These are phyloP conservation scores for Sonneratia alba DNA, from an alignment of 345 rosid species.

Conservation along the genomic window DNA sequence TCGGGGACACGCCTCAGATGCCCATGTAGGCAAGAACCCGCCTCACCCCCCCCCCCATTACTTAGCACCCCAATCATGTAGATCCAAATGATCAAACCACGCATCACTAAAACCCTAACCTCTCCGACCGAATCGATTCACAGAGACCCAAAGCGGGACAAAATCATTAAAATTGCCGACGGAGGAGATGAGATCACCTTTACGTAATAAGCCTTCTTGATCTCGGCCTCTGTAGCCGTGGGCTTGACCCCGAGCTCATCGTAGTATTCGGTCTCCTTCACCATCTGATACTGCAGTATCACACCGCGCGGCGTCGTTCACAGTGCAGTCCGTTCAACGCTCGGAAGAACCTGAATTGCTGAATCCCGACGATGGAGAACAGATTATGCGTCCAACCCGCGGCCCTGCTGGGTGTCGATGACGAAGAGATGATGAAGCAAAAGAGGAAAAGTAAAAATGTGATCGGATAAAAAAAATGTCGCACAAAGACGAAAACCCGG, in stretches of 20 bases:
- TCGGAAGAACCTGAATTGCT: neutral
- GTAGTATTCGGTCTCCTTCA: conserved; percentile 85
- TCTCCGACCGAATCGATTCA: neutral
- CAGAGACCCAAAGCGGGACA: neutral
- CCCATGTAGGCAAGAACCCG: neutral
- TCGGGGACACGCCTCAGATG: neutral
- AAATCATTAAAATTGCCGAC: neutral
- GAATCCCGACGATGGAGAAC: neutral
- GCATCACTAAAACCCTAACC: conserved; percentile 1
- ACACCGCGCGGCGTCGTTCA: neutral
- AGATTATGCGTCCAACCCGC: neutral
- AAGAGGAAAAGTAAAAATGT: neutral
- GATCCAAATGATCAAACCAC: neutral
- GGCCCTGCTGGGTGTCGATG: neutral
- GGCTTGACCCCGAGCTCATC: conserved; percentile 93
- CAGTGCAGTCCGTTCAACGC: neutral
- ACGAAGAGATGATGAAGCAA: neutral
- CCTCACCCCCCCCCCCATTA: neutral
- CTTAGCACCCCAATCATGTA: neutral
- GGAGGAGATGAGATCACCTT: conserved; percentile 35
- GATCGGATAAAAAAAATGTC: no score
- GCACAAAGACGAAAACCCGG: no score
- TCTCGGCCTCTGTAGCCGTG: conserved; percentile 82
- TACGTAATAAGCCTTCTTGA: conserved; percentile 90
- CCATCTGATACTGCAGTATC: conserved; percentile 38